Conservation (phyloP, 2,329 filamentous ascomycete species). For the Cordyceps farinosa region DNA sequence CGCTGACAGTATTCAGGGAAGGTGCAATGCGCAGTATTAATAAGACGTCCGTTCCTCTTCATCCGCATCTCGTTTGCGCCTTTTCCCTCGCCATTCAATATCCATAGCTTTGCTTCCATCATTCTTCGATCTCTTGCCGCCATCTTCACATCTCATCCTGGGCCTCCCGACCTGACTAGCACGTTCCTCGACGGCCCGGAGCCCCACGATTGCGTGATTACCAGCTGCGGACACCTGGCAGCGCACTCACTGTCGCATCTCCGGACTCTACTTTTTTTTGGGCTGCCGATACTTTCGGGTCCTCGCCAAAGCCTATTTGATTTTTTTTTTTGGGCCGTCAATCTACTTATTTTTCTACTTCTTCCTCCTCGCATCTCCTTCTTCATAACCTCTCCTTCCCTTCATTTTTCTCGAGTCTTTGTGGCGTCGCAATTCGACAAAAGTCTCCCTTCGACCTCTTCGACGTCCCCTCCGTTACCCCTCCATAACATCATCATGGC, state of each 20-base stretch:
- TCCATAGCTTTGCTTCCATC: background rate
- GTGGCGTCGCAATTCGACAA: background rate
- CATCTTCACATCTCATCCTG: background rate
- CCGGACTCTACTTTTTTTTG: conserved; percentile 17
- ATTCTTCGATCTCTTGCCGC: background rate
- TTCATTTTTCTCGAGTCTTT: background rate
- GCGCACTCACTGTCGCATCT: conserved; percentile 14
- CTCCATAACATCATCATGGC: conserved; percentile 48
- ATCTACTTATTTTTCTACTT: background rate
- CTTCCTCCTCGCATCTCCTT: background rate
- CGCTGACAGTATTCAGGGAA: conserved; percentile 10
- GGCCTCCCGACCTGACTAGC: background rate
- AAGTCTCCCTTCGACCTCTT: background rate
- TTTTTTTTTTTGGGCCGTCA: conserved; percentile 12
- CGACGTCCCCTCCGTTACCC: conserved; percentile 1
- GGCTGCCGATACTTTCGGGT: conserved; percentile 15
- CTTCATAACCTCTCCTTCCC: conserved; percentile 14
- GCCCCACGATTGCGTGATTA: conserved; percentile 33
- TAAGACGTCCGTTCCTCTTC: background rate
- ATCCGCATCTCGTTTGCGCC: background rate
- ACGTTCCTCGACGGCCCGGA: conserved; percentile 21
- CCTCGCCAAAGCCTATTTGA: conserved; percentile 15
- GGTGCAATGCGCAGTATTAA: background rate
- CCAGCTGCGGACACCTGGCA: conserved; percentile 6
- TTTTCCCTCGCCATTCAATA: background rate